Conservation (phyloP, 805 yeast genomes). For the Saccharomycopsis sp. region DNA sequence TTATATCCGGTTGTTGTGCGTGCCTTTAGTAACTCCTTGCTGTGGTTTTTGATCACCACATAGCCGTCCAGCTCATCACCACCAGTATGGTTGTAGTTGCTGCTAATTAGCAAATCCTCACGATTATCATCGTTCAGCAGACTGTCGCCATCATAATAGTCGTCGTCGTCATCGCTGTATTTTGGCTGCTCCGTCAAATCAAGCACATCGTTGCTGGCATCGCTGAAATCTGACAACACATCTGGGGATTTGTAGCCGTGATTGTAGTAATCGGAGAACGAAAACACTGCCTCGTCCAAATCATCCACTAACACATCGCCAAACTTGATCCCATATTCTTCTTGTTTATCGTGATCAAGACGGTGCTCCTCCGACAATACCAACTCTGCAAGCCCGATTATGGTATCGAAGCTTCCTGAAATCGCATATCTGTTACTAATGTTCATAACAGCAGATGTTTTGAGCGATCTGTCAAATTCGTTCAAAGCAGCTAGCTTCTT, state of each 20-base stretch:
- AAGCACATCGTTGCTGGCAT: constrained; percentile 1
- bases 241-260: neutral
- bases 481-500: constrained; percentile 37
- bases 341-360: neutral
- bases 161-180: neutral
- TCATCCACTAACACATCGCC: constrained; percentile 2
- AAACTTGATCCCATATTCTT: neutral
- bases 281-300: neutral
- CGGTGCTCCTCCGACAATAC: constrained; percentile 37
- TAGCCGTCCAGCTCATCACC: neutral
- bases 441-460: neutral
- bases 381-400: constrained; percentile 49
- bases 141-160: neutral
- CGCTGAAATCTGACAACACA: neutral
- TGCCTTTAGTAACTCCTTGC: neutral
- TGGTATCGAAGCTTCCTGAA: constrained; percentile 43
- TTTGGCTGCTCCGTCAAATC: neutral
- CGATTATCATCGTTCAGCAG: neutral
- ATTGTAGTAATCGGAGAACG: neutral
- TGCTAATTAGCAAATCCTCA: neutral
- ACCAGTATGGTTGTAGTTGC: neutral
- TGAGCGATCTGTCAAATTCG: constrained; percentile 46
- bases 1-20: neutral
- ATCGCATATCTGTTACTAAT: constrained; percentile 39
- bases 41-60: neutral